Percentiles rank a stretch among this genome's conserved stretches.
These are phyloP conservation scores for Pelargonium myrrhifolium DNA, from an alignment of 441 rosid species.

Conservation along the genomic window DNA sequence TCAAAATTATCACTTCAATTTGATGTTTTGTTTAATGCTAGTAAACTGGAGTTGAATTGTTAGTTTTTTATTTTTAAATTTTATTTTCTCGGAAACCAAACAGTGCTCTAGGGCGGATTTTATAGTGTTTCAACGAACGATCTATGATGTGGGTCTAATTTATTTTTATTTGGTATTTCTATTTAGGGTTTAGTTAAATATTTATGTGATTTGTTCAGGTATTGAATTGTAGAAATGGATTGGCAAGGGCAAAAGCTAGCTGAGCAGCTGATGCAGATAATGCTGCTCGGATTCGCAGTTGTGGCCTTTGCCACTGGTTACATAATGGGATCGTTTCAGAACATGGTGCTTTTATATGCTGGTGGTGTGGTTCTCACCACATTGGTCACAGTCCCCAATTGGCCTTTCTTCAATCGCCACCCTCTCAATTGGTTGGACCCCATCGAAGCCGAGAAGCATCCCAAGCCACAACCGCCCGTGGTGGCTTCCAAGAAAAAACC, in stretches of 20 bases:
- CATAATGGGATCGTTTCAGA: constrained; percentile 52
- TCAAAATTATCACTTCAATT: too few species aligned
- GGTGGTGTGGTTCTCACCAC: constrained; percentile 68
- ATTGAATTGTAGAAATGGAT: constrained; percentile 43
- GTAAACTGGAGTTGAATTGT: background rate
- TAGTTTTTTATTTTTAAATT: background rate
- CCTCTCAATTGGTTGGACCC: constrained; percentile 84
- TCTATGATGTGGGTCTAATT: background rate
- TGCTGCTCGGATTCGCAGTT: constrained; percentile 58
- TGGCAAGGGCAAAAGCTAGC: constrained; percentile 96
- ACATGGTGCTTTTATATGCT: constrained; percentile 60
- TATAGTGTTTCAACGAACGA: background rate
- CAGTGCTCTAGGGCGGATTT: constrained; percentile 15
- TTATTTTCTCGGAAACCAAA: constrained; percentile 18
- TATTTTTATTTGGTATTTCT: background rate
- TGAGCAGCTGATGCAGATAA: constrained; percentile 83
- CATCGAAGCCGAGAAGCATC: constrained; percentile 68
- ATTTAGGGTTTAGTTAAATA: background rate
- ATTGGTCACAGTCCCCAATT: constrained; percentile 68
- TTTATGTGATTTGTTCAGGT: background rate
- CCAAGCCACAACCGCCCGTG: constrained; percentile 48
- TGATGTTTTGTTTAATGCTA: too few species aligned
- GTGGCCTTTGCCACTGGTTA: constrained; percentile 48
- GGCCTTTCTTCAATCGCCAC: constrained; percentile 79
- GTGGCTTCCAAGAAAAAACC: constrained; percentile 51